Evolutionary conservation across 192 early-diverging fungal genomes (phyloP), one percentile per base, ranked within the genome.

Genomic region (Rhizoclosmatium sp.): DNA sequence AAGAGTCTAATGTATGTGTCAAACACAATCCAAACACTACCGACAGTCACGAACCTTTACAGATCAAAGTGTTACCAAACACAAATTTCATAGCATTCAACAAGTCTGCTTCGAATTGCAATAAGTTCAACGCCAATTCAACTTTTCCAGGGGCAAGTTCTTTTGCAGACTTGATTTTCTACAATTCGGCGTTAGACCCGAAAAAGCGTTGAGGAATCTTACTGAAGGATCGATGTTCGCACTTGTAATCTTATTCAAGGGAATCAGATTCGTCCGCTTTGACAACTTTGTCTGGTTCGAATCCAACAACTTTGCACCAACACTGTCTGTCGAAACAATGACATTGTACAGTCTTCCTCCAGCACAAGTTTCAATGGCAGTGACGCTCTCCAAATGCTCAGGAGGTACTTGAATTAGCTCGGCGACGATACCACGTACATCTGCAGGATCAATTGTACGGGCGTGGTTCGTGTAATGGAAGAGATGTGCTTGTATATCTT

Each of bases 281-380:
- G 86, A 85, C 7, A 99, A 82, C 69, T 85, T 86, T 3, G 67
- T 72, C 10, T 72, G 21, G 54, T 19, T 44, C 21, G 44, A 47
- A 68, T 95, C 85, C 14, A 99, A 80, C 48, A 99, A 83, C 81
- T 95, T 92, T 1, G 92, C 83, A 7, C 93, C 96, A 1, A 95
- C 89, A 2, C 85, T 85, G 77, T 99, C 97, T 71, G 93, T 90
- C 16, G 94, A 91, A 0, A 99, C 95, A n/a, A 99, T 71, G 21
- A 94, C 96, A 82, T 98, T 96, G 82, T 95, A 98, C 16, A 99
- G 88, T 65, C 90, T 87, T 2, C 95, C 95, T 59, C 97, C 95
- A n/a, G 98, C 98, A 62, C 92, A 94, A 71, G 98, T 92, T 81
- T 99, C 98, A 9, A 99, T 85, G 0, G 98, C 98, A 16, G 91